Conservation (phyloP, 2,329 filamentous ascomycete species). For the Calonectria multiphialidica region DNA sequence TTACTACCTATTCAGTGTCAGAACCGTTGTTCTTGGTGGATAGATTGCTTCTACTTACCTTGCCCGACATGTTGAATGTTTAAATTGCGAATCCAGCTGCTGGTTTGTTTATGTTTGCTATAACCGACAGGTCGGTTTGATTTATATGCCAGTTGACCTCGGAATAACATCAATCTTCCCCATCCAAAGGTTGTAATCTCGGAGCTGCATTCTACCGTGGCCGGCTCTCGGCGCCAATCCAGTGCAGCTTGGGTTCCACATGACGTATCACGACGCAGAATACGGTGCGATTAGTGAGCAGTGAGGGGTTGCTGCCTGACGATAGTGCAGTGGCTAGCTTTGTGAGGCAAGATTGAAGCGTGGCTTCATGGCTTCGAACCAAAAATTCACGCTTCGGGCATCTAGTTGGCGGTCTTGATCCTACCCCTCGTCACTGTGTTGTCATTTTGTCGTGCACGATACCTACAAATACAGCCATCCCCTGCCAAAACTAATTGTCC, state of each 20-base stretch:
- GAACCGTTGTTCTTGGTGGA: not conserved
- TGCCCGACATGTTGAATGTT: conserved; percentile 11
- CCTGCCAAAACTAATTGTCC: not conserved
- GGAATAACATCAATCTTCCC: not conserved
- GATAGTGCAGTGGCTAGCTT: not conserved
- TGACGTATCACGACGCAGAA: not conserved
- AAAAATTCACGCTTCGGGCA: not conserved
- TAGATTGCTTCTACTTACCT: not conserved
- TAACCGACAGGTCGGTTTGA: not conserved
- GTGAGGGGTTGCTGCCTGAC: conserved; percentile 14
- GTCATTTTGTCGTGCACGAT: not conserved
- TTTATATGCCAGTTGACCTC: not conserved
- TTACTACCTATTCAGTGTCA: conserved; percentile 43
- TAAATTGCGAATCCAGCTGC: no score
- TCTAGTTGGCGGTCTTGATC: not conserved
- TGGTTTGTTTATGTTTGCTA: not conserved
- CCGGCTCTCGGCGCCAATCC: not conserved
- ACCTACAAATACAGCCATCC: not conserved
- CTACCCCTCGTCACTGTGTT: not conserved
- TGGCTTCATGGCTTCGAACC: not conserved
- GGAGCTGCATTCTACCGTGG: not conserved
- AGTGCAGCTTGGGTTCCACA: not conserved
- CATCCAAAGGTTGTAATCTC: not conserved
- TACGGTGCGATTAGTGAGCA: conserved; percentile 19
- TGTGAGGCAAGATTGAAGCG: not conserved